Evolutionary conservation across 805 yeast genomes (phyloP).

Genomic region (Pichia nakasei): DNA sequence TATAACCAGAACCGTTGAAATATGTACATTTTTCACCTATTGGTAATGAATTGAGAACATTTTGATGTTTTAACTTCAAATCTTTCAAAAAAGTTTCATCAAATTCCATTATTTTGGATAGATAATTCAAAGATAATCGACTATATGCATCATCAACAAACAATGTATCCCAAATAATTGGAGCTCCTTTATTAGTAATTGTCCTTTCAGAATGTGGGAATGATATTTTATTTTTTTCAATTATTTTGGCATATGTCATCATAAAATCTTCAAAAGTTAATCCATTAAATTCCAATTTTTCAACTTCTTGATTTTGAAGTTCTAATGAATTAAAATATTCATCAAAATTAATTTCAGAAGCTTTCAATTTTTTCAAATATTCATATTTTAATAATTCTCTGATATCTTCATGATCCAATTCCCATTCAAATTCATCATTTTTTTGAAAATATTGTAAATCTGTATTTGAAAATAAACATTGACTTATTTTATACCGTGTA

Average conservation of each 20-base stretch:
- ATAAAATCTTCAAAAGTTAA: background rate
- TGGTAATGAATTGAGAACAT: slow-evolving; percentile 40
- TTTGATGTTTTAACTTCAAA: slow-evolving; percentile 39
- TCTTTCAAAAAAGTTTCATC: slow-evolving; percentile 34
- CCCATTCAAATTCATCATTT: background rate
- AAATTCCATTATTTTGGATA: slow-evolving; percentile 17
- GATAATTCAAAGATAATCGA: slow-evolving; percentile 4
- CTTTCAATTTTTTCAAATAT: slow-evolving; percentile 6
- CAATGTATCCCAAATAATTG: slow-evolving; percentile 17
- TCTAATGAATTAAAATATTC: slow-evolving; percentile 2
- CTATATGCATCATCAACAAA: slow-evolving; percentile 14
- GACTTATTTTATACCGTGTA: slow-evolving; percentile 1
- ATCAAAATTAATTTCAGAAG: slow-evolving; percentile 5
- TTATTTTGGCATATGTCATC: slow-evolving; percentile 4
- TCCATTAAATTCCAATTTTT: background rate
- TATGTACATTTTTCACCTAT: slow-evolving; percentile 19
- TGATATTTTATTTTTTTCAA: slow-evolving; percentile 7
- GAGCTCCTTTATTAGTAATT: slow-evolving; percentile 14
- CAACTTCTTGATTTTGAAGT: background rate
- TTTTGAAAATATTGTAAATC: background rate
- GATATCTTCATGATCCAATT: slow-evolving; percentile 4
- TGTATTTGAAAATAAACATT: background rate
- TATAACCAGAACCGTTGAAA: slow-evolving; percentile 26
- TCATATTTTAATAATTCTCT: slow-evolving; percentile 9
- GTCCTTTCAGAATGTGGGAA: slow-evolving; percentile 16